These are phyloP conservation scores for Suzukiozyma palmioleophila DNA, from an alignment of 1,139 yeast species.

Conservation along the genomic window DNA sequence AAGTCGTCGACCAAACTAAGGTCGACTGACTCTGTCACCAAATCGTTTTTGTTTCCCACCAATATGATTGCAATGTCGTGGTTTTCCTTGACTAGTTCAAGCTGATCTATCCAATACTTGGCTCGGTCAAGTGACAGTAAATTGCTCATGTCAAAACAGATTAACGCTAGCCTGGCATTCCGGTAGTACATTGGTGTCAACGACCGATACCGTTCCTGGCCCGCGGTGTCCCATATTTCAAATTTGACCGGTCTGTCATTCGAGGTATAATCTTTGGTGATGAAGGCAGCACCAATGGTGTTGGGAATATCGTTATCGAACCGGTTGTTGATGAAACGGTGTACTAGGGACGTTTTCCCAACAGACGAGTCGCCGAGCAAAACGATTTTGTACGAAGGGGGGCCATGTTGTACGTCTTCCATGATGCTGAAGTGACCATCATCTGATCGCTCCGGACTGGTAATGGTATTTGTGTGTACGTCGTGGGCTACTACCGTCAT, in stretches of 20 bases:
- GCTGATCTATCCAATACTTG: conserved; percentile 43
- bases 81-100: conserved; percentile 22
- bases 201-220: conserved; percentile 45
- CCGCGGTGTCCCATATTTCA: conserved; percentile 54
- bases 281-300: conserved; percentile 49
- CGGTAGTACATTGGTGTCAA: conserved; percentile 50
- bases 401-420: conserved; percentile 2
- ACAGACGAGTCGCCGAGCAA: conserved; percentile 46
- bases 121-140: conserved; percentile 33
- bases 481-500: not conserved
- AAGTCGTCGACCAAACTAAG: conserved; percentile 6
- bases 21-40: conserved; percentile 8
- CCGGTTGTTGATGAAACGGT: conserved; percentile 34
- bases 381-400: conserved; percentile 35
- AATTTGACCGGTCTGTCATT: conserved; percentile 24
- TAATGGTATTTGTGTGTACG: not conserved
- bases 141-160: conserved; percentile 35
- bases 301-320: conserved; percentile 38
- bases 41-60: conserved; percentile 35
- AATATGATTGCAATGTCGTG: conserved; percentile 20
- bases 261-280: conserved; percentile 29
- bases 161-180: conserved; percentile 40
- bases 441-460: not conserved
- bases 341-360: conserved; percentile 44
- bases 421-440: not conserved